Base-by-base conservation (phyloP, 2,329 filamentous ascomycete genomes). In the Leptographium lundbergii region DNA sequence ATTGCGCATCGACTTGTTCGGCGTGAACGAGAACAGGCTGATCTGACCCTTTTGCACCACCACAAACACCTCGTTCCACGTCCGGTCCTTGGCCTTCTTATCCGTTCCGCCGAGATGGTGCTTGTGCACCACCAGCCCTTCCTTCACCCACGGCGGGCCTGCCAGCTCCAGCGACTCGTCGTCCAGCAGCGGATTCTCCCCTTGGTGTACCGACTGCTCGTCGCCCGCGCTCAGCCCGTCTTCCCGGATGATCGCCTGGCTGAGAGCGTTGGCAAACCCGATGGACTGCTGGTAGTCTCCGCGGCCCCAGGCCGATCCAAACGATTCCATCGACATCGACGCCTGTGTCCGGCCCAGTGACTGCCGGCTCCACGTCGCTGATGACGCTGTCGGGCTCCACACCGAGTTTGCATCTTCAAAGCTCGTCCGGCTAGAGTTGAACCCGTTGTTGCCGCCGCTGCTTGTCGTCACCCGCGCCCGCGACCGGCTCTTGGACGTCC, bases 91-190 rank as follows among this genome's bases (percentile, higher is more conserved):
- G 62, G 91, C 88, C 70, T 90, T 89, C 75, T 94, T 96, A 65
- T 95, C 91, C 42, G 90, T 79, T 5, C 89, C 85, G 69, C 97
- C 92, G 4, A 97, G 80, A 68, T 97, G 92, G 70, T 96, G 92
- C 72, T 97, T 97, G 75, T 99, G 92, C 65, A 92, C 92, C 24
- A 97, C 78, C 66, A 95, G 89, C 62, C 94, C 94, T 72, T 99
- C 94, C 73, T 99, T 99, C 32, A 95, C 87, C 94, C 94, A 99
- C 0, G 94, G 94, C n/a, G 94, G 89, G 27, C 94, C 94, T 13
- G 88, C 85, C 47, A 99, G 83, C 68, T 95, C 91, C 14, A 99
- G 80, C 0, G 87, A 90, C 67, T 99, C 94, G 67, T 97, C 94
- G 67, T 96, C 92, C 0, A 97, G 81, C 11, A 96, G 75, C 29